Evolutionary conservation across 495 filamentous ascomycete genomes (phyloP).

Genomic region (Rostrohypoxylon terebratum): DNA sequence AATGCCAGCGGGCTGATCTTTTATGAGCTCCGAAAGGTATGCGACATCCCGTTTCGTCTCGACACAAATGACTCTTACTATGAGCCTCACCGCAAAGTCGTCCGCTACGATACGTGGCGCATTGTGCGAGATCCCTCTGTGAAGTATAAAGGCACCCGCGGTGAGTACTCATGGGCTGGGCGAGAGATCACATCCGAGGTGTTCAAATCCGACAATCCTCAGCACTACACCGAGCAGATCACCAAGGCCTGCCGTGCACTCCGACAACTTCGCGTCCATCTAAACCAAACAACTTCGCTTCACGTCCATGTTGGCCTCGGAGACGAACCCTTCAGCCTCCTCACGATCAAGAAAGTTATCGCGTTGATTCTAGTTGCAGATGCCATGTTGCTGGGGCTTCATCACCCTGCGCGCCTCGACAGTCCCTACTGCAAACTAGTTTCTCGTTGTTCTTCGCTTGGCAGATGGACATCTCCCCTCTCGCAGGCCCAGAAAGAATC

Average conservation of each 20-base stretch:
- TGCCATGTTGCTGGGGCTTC: conserved; percentile 26
- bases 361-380: conserved; percentile 31
- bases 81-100: conserved; percentile 7
- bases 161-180: conserved; percentile 24
- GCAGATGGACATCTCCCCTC: background rate
- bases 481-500: background rate
- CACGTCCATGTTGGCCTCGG: conserved; percentile 45
- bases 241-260: conserved; percentile 34
- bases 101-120: conserved; percentile 39
- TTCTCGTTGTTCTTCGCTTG: background rate
- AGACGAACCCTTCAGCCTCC: conserved; percentile 43
- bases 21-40: background rate
- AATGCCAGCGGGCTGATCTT: background rate
- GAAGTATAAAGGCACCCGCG: background rate
- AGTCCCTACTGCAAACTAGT: background rate
- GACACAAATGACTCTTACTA: conserved; percentile 12
- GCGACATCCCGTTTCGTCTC: conserved; percentile 6
- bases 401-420: conserved; percentile 35
- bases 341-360: conserved; percentile 42
- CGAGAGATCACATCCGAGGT: conserved; percentile 37
- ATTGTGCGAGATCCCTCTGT: conserved; percentile 24
- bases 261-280: conserved; percentile 27
- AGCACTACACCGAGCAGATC: conserved; percentile 20
- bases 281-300: conserved; percentile 32
- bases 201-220: conserved; percentile 27